Percentiles rank a stretch among this genome's conserved stretches.
phyloP scores from a whole-genome alignment of 441 rosid species.

The Manihot esculenta region DNA sequence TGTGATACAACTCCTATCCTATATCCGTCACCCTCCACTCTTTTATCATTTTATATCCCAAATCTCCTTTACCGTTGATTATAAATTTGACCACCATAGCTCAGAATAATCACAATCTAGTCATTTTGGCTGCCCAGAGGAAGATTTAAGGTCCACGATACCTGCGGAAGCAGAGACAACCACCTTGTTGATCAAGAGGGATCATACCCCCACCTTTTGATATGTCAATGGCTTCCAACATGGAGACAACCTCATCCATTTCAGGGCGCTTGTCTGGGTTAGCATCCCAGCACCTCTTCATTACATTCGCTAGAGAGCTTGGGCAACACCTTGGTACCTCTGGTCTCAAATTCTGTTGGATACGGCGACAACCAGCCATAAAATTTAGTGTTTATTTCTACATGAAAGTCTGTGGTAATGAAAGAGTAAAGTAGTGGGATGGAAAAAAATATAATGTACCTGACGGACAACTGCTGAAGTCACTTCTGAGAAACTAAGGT shows the following conservation, averaged over 20 bases:
- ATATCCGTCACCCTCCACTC: conserved; percentile 14
- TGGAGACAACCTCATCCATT: conserved; percentile 89
- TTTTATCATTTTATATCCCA: conserved; percentile 5
- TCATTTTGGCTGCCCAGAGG: neutral
- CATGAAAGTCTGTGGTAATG: neutral
- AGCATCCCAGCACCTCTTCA: conserved; percentile 99
- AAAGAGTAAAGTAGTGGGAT: neutral
- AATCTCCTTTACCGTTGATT: conserved; percentile 13
- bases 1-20: conserved; percentile 17
- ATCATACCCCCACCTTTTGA: conserved; percentile 99
- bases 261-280: conserved; percentile 91
- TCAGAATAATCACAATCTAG: conserved; percentile 1
- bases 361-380: neutral
- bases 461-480: conserved; percentile 94
- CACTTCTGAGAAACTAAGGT: conserved; percentile 89
- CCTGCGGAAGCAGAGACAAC: conserved; percentile 86
- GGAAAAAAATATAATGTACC: conserved; percentile 35
- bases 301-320: conserved; percentile 76
- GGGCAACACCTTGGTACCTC: conserved; percentile 99
- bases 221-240: conserved; percentile 90
- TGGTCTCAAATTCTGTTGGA: conserved; percentile 82
- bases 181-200: conserved; percentile 71
- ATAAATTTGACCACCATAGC: conserved; percentile 11
- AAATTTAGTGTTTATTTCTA: no score
- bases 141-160: conserved; percentile 66